Conservation (phyloP, 2,329 filamentous ascomycete genomes). For the Epichloe glyceriae region DNA sequence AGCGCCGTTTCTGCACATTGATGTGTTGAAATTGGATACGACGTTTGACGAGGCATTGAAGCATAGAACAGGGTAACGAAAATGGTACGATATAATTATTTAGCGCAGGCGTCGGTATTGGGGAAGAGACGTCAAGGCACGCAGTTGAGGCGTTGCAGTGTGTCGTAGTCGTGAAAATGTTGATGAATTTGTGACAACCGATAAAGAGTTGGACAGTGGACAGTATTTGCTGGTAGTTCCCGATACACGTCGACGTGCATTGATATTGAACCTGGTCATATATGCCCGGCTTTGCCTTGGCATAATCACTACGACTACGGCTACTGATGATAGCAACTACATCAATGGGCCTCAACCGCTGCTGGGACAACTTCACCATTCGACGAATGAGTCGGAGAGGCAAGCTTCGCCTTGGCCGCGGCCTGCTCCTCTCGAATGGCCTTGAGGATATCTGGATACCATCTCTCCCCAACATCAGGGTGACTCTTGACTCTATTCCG, state of each 20-base stretch:
- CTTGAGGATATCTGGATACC: conserved; percentile 54
- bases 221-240: not conserved
- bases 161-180: not conserved
- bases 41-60: not conserved
- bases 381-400: conserved; percentile 15
- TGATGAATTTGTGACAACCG: not conserved
- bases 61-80: conserved; percentile 2
- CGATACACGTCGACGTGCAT: not conserved
- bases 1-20: not conserved
- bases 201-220: not conserved
- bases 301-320: not conserved
- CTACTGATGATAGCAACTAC: not conserved
- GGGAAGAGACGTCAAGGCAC: not conserved
- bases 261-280: too few species aligned
- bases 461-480: conserved; percentile 72
- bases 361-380: conserved; percentile 10
- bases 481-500: conserved; percentile 79
- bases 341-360: conserved; percentile 21
- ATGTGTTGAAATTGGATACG: not conserved
- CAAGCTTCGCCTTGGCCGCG: conserved; percentile 17
- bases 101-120: conserved; percentile 5
- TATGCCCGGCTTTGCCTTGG: too few species aligned
- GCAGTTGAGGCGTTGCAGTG: not conserved
- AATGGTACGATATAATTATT: not conserved
- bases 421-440: conserved; percentile 47